Conservation (phyloP, 352 stramenopile species). For the Globisporangium nagaii region DNA sequence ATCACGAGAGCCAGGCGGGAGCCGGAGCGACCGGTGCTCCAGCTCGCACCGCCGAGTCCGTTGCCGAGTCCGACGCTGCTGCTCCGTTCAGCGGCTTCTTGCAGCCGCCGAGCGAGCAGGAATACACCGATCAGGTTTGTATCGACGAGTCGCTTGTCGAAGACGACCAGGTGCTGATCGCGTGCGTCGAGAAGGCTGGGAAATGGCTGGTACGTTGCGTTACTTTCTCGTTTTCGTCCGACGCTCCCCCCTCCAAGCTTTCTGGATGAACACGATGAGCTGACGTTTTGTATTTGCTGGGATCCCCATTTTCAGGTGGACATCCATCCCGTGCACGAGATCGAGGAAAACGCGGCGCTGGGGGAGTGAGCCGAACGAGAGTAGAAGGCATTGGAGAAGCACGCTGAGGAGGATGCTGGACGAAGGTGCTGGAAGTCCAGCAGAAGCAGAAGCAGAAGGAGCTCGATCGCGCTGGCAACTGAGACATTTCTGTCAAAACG, state of each 20-base stretch:
- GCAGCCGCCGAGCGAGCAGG: slow-evolving; percentile 28
- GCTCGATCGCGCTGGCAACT: no score
- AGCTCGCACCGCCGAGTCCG: neutral
- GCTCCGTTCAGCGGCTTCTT: slow-evolving; percentile 56
- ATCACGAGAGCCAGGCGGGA: slow-evolving; percentile 14
- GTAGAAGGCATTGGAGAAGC: no score
- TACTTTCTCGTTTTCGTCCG: no score
- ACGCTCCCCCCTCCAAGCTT: no score
- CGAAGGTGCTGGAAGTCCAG: no score
- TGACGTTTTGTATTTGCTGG: no score
- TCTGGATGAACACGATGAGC: no score
- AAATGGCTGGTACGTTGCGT: slow-evolving; percentile 49
- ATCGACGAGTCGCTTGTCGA: slow-evolving; percentile 33
- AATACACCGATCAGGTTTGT: slow-evolving; percentile 20
- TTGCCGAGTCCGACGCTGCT: neutral
- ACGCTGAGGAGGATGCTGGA: no score
- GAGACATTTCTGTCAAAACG: no score
- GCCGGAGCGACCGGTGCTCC: neutral
- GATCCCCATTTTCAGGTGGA: no score
- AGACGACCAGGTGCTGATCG: slow-evolving; percentile 52
- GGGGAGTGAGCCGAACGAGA: neutral
- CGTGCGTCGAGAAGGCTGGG: slow-evolving; percentile 48
- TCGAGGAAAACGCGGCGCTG: slow-evolving; percentile 6
- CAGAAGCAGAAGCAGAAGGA: no score
- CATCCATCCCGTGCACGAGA: slow-evolving; percentile 36